A percentile compares a stretch with the other conserved stretches of the same genome.
phyloP scores from a whole-genome alignment of 2,329 filamentous ascomycete species.

The Fusarium sp. region DNA sequence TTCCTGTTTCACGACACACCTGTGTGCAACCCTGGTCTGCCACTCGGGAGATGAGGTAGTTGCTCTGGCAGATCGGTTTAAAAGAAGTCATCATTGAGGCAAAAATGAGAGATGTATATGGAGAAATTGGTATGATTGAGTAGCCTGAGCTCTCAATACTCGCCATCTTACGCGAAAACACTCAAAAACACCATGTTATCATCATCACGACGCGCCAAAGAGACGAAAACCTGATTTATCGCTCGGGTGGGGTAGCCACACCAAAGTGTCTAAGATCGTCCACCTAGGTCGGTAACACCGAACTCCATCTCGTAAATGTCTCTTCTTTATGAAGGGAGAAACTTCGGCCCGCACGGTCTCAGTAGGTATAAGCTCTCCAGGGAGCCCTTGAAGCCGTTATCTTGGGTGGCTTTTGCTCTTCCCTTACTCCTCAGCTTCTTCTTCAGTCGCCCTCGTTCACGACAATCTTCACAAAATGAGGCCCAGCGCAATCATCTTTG shows the following conservation, averaged over 20 bases:
- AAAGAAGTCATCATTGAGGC: not conserved
- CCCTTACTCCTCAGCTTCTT: not conserved
- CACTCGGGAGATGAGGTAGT: not conserved
- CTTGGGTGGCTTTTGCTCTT: not conserved
- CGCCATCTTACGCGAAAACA: not conserved
- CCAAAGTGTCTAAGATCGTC: constrained; percentile 29
- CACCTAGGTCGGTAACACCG: not conserved
- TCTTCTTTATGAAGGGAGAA: constrained; percentile 14
- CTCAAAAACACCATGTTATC: not conserved
- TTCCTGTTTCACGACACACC: constrained; percentile 5
- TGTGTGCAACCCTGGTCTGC: constrained; percentile 11
- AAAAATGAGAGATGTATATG: not conserved
- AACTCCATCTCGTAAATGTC: constrained; percentile 1
- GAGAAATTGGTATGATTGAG: not conserved
- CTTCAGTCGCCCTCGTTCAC: not conserved
- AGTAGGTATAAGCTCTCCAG: constrained; percentile 6
- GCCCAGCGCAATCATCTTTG: constrained; percentile 10
- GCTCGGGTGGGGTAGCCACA: constrained; percentile 14
- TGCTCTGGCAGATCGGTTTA: not conserved
- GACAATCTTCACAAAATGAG: constrained; percentile 19
- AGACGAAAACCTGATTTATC: constrained; percentile 3
- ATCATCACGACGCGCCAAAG: not conserved
- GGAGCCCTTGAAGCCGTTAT: not conserved
- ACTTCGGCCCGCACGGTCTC: constrained; percentile 20
- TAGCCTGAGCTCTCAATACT: not conserved